A percentile compares a stretch with the other conserved stretches of the same genome.
These are phyloP conservation scores for Udeniomyces megalosporus DNA, from an alignment of 768 basidiomycete species.

Conservation along the genomic window DNA sequence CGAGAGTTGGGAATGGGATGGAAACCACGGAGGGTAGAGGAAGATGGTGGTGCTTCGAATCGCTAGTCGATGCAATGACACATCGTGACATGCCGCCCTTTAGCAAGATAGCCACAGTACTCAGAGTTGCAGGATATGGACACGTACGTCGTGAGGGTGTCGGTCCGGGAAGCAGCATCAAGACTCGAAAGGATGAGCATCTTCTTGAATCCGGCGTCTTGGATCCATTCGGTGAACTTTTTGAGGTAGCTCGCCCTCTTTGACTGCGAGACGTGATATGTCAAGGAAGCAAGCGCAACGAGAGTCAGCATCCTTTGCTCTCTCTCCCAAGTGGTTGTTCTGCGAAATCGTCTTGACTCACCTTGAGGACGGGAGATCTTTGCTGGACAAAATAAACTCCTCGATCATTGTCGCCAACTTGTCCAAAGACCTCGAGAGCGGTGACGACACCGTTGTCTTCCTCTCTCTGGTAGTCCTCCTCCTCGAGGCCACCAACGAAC, in stretches of 20 bases:
- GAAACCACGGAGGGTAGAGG: conserved; percentile 9
- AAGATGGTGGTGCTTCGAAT: conserved; percentile 10
- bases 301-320: background rate
- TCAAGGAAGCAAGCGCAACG: too few species aligned
- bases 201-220: conserved; percentile 1
- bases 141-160: background rate
- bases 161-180: conserved; percentile 3
- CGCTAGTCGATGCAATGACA: too few species aligned
- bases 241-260: background rate
- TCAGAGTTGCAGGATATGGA: background rate
- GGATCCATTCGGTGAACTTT: conserved; percentile 1
- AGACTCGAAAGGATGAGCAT: conserved; percentile 11
- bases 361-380: conserved; percentile 13
- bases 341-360: background rate
- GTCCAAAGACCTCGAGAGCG: conserved; percentile 13
- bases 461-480: background rate
- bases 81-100: background rate
- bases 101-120: too few species aligned
- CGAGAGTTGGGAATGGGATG: conserved; percentile 10
- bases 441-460: conserved; percentile 11
- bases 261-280: background rate
- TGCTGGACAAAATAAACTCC: conserved; percentile 11
- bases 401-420: background rate
- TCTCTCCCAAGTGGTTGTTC: too few species aligned
- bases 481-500: conserved; percentile 11